phyloP scores from a whole-genome alignment of 164 flowering plant genomes.

The Santalum album region DNA sequence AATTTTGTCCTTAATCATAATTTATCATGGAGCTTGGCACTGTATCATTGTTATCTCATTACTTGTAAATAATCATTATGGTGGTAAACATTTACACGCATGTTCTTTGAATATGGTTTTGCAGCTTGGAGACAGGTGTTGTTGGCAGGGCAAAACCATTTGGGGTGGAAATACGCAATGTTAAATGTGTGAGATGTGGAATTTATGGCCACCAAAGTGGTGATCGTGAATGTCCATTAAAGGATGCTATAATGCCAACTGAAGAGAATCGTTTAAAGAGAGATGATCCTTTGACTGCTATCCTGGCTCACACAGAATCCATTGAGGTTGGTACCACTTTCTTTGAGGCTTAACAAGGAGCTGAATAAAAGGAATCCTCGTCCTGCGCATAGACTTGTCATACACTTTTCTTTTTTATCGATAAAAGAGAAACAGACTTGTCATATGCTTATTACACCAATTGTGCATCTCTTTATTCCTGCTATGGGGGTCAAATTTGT shows the following conservation, averaged over 20 bases:
- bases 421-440: too few species aligned
- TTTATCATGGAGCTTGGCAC: too few species aligned
- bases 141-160: constrained; percentile 78
- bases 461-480: too few species aligned
- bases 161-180: constrained; percentile 91
- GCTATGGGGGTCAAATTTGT: too few species aligned
- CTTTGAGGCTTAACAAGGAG: too few species aligned
- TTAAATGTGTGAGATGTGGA: constrained; percentile 91
- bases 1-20: too few species aligned
- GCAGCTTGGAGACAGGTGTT: constrained; percentile 84
- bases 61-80: too few species aligned
- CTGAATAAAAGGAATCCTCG: too few species aligned
- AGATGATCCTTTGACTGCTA: constrained; percentile 95
- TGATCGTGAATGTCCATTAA: constrained; percentile 94
- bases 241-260: constrained; percentile 86
- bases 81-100: background rate
- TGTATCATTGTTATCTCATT: too few species aligned
- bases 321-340: constrained; percentile 47
- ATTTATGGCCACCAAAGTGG: constrained; percentile 97
- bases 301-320: constrained; percentile 62
- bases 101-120: background rate
- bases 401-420: too few species aligned
- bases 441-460: too few species aligned
- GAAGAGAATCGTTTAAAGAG: constrained; percentile 87
- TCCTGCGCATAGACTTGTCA: too few species aligned